Evolutionary conservation across 139 green algal genomes (phyloP), one percentile per base, ranked within the genome.

Genomic region (Chlorella sp.): DNA sequence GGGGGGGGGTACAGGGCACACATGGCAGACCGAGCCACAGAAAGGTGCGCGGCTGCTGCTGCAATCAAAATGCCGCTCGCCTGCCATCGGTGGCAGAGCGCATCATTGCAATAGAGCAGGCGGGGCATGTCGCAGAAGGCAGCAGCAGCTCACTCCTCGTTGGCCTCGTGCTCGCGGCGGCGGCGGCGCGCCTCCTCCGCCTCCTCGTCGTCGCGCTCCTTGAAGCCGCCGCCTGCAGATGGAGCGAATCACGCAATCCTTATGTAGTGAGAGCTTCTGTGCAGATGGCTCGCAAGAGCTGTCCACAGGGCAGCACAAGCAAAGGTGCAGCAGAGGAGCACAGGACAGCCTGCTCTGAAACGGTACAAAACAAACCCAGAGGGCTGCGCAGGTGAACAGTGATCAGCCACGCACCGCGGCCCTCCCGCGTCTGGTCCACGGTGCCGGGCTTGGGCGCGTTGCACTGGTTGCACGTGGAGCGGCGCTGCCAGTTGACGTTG

Each of bases 181-280:
- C 94, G 84, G 71, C 83, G 74, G 25, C 90, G 63, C 4, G 90
- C 91, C 81, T 94, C 94, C 87, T 95, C 93, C 30, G 94, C 63
- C 85, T 96, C 94, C 18, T 36, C 36, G 51, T 96, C 91, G 51
- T 96, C 94, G 76, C 95, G 84, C 86, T 97, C 94, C 86, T 94
- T 95, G 88, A 95, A 96, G 34, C 93, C 93, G 17, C 93, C 67
- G 36, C 87, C 84, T 94, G 88, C 17, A 38, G n/a, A n/a, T n/a
- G n/a, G n/a, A n/a, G n/a, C n/a, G n/a, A n/a, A n/a, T n/a, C n/a
- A n/a, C n/a, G n/a, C n/a, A n/a, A n/a, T n/a, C n/a, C n/a, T n/a
- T n/a, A n/a, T n/a, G n/a, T n/a, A n/a, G n/a, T n/a, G n/a, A n/a
- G n/a, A n/a, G n/a, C n/a, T n/a, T n/a, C n/a, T n/a, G n/a, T n/a